These are phyloP conservation scores for Sutorius eximius DNA, from an alignment of 1,284 basidiomycete genomes.

Conservation along the genomic window DNA sequence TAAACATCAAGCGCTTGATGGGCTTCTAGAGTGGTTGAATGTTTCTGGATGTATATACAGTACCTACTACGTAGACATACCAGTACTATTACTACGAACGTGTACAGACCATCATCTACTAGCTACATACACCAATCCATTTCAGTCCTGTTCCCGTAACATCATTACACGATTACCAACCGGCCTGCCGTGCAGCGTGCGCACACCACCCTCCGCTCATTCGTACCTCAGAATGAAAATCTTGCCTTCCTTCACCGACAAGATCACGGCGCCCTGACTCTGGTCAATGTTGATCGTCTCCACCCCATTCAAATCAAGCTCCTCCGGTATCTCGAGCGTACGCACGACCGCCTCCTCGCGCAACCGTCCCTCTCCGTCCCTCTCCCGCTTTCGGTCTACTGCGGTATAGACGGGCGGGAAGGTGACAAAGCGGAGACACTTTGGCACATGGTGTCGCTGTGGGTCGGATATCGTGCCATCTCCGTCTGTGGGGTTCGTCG, in stretches of 20 bases:
- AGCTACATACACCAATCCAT: neutral
- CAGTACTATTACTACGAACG: slow-evolving; percentile 1
- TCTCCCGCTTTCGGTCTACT: slow-evolving; percentile 30
- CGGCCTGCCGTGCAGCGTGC: neutral
- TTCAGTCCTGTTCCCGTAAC: neutral
- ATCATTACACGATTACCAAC: neutral
- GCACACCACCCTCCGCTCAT: slow-evolving; percentile 27
- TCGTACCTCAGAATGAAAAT: slow-evolving; percentile 74
- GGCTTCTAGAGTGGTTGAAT: neutral
- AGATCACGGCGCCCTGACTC: slow-evolving; percentile 69
- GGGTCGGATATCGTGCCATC: slow-evolving; percentile 27
- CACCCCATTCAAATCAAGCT: slow-evolving; percentile 60
- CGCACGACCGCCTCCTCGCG: slow-evolving; percentile 49
- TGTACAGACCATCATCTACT: neutral
- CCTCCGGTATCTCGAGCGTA: slow-evolving; percentile 62
- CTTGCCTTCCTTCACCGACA: slow-evolving; percentile 64
- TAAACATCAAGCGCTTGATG: neutral
- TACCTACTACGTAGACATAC: neutral
- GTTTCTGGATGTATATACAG: neutral
- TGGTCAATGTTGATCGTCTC: slow-evolving; percentile 79
- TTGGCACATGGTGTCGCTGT: slow-evolving; percentile 39
- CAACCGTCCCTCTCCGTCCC: slow-evolving; percentile 12
- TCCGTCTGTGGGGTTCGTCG: slow-evolving; percentile 20
- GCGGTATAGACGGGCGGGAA: slow-evolving; percentile 55
- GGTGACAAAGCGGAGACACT: slow-evolving; percentile 63